Evolutionary conservation across 371 early-diverging fungal genomes (phyloP), one percentile per base, ranked within the genome.

Genomic region (Nematocida ausubeli): DNA sequence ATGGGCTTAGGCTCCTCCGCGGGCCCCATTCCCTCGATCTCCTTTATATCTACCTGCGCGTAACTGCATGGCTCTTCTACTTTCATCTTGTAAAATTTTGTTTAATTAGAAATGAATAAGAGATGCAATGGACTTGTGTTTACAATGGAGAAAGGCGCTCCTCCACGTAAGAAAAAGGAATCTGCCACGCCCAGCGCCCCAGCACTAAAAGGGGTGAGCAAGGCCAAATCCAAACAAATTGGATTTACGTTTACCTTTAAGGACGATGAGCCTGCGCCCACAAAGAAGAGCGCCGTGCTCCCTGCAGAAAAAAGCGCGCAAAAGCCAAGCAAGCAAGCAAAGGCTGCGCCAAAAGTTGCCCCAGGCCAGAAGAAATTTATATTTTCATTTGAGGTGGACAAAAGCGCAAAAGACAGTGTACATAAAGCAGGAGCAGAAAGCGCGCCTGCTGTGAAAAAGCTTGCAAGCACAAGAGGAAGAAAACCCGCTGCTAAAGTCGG

Each of bases 51-150:
- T 55, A 32, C n/a, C 9, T 56, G 12, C 12, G 24, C 14, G 42
- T 19, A 19, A 24, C 57, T 24, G 24, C 37, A 16, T 56, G 6
- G 60, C 7, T 58, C 22, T 69, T 35, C 54, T 55, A 14, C 69
- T 42, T 39, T 73, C 35, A 35, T 34, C 34, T 65, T 73, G 34
- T 35, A 70, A 73, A 65, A 69, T 73, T 73, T 73, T 52, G 50
- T 66, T 71, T 63, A 35, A 22, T 47, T 70, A 42, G 64, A 42
- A 30, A 75, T 75, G 78, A 54, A 56, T 32, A 47, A 66, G 35
- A 50, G 28, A 30, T 66, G 57, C 58, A 75, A 75, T 75, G 78
- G 78, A 12, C 66, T 75, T 64, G 58, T 75, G 7, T 75, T 75
- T 44, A 44, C 47, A 44, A 44, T 19, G 19, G 47, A 44, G 47